Conservation (phyloP, 2,329 filamentous ascomycete genomes). For the Ophiostoma fasciatum region DNA sequence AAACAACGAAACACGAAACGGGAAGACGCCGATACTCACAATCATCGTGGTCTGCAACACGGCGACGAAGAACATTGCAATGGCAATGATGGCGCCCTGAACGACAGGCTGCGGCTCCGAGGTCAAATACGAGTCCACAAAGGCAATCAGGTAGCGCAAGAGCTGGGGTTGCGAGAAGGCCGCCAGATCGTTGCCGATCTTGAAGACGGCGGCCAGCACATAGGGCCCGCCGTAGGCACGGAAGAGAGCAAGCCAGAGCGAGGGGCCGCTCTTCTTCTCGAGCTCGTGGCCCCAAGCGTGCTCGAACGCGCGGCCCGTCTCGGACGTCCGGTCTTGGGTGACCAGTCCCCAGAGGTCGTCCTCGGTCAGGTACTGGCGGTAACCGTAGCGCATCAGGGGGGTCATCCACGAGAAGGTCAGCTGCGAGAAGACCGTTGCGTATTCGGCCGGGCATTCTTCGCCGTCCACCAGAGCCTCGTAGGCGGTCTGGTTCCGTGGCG, state of each 20-base stretch:
- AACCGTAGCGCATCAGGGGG: conserved; percentile 88
- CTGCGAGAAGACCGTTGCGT: conserved; percentile 84
- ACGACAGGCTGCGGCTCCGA: conserved; percentile 59
- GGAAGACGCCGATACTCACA: conserved; percentile 16
- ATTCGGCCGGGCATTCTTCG: conserved; percentile 63
- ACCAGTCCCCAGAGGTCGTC: conserved; percentile 91
- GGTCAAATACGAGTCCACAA: conserved; percentile 61
- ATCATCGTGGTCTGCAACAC: conserved; percentile 77
- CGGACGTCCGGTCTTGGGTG: conserved; percentile 61
- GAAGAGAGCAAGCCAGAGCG: conserved; percentile 75
- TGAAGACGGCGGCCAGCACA: conserved; percentile 67
- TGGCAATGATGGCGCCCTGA: conserved; percentile 71
- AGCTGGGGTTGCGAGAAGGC: conserved; percentile 88
- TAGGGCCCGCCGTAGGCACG: conserved; percentile 78
- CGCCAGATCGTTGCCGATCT: conserved; percentile 71
- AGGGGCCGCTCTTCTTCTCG: conserved; percentile 50
- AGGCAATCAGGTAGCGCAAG: conserved; percentile 67
- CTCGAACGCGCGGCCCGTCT: conserved; percentile 56
- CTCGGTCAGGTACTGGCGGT: conserved; percentile 81
- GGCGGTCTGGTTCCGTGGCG: conserved; percentile 52
- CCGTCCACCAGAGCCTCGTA: conserved; percentile 44
- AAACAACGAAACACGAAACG: not conserved
- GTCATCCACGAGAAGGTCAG: conserved; percentile 99
- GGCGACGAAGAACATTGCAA: conserved; percentile 85
- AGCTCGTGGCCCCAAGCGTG: conserved; percentile 65